Percentiles rank a stretch among this genome's conserved stretches.
Conservation (phyloP, 345 rosid genomes). For the Erucastrum elatum region DNA sequence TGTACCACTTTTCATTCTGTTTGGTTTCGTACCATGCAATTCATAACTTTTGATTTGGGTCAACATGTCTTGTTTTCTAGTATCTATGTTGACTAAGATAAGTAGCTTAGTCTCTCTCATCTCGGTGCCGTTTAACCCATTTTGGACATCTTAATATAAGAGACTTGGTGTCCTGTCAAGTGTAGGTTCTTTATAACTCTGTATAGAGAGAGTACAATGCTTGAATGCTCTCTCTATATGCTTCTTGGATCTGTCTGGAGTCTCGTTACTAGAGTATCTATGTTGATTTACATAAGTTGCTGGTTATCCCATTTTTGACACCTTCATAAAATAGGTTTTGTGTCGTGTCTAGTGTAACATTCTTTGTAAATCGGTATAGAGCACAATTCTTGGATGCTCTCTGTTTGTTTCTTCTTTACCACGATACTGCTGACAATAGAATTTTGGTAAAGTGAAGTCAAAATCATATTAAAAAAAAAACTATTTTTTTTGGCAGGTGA, state of each 20-base stretch:
- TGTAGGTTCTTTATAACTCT: neutral
- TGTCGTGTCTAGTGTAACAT: neutral
- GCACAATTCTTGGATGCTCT: neutral
- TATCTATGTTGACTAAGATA: neutral
- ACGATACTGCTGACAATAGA: no score
- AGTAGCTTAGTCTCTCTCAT: slow-evolving; percentile 6
- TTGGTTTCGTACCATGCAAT: neutral
- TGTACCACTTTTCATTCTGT: neutral
- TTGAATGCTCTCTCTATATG: neutral
- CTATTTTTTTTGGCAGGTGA: slow-evolving; percentile 57
- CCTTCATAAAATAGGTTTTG: neutral
- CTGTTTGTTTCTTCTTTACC: neutral
- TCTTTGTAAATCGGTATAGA: neutral
- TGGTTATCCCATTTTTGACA: neutral
- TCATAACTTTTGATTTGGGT: neutral
- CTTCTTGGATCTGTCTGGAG: neutral
- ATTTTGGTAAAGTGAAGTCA: neutral
- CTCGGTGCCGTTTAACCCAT: neutral
- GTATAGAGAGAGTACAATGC: neutral
- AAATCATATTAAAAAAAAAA: slow-evolving; percentile 1
- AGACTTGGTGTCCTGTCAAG: neutral
- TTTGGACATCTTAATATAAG: neutral
- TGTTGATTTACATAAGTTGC: neutral
- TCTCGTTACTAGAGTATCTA: neutral
- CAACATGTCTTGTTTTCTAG: slow-evolving; percentile 2